Conservation (phyloP, 768 basidiomycete genomes). For the Pholiota microspora region DNA sequence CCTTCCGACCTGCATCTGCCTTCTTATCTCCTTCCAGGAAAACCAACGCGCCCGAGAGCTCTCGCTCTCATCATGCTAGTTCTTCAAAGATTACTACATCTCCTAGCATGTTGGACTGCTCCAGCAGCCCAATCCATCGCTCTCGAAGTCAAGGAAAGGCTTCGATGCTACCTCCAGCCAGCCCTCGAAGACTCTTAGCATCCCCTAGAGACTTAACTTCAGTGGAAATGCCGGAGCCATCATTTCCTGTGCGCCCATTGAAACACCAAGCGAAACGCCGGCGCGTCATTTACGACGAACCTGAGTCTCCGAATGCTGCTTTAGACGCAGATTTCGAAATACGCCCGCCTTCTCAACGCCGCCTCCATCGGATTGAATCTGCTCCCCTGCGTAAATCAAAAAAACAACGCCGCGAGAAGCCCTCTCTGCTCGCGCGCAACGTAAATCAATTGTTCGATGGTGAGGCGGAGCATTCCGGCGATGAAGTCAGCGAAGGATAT, state of each 20-base stretch:
- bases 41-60: neutral
- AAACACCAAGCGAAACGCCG: constrained; percentile 20
- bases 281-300: constrained; percentile 30
- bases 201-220: constrained; percentile 8
- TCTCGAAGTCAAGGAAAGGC: constrained; percentile 12
- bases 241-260: constrained; percentile 26
- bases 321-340: constrained; percentile 12
- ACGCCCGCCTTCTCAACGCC: constrained; percentile 30
- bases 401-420: constrained; percentile 21
- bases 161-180: constrained; percentile 27
- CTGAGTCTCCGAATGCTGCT: constrained; percentile 25
- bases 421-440: constrained; percentile 24
- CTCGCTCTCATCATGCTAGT: neutral
- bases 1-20: neutral
- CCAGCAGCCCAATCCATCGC: constrained; percentile 14
- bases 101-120: neutral
- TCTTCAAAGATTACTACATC: constrained; percentile 1
- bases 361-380: constrained; percentile 35
- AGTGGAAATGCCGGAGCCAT: constrained; percentile 22
- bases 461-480: constrained; percentile 78
- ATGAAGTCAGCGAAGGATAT: constrained; percentile 66
- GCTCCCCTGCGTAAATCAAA: constrained; percentile 19
- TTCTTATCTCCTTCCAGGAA: constrained; percentile 12
- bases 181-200: constrained; percentile 17
- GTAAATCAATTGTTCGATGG: constrained; percentile 54